Percentiles rank a stretch among this genome's conserved stretches.
Evolutionary conservation across 1,139 yeast genomes (phyloP).

Genomic region (Hansenula lynferdii): DNA sequence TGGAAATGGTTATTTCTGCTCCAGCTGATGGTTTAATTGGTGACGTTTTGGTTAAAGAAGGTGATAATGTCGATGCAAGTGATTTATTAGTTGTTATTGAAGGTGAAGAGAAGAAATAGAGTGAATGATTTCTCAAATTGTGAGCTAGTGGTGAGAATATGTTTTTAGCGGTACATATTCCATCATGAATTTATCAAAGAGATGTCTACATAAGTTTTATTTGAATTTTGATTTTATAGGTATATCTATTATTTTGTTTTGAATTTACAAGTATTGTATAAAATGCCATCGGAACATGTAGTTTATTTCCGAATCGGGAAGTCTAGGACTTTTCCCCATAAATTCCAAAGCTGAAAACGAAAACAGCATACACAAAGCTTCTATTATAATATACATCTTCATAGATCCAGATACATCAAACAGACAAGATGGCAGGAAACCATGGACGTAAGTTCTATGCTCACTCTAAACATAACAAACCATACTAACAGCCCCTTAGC

Average conservation of each 20-base stretch:
- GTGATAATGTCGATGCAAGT: conserved; percentile 93
- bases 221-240: neutral
- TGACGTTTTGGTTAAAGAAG: conserved; percentile 73
- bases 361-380: neutral
- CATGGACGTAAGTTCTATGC: neutral
- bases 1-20: conserved; percentile 98
- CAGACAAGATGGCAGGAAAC: neutral
- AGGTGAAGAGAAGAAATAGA: conserved; percentile 10
- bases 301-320: conserved; percentile 1
- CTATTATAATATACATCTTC: too few relatives aligned
- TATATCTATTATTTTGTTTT: too few relatives aligned
- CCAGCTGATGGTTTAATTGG: conserved; percentile 83
- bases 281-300: neutral
- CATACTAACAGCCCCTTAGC: neutral
- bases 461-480: too few relatives aligned
- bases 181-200: too few relatives aligned
- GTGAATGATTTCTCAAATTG: too few relatives aligned
- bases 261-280: neutral
- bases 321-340: neutral
- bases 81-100: conserved; percentile 52
- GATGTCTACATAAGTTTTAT: neutral
- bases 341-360: neutral
- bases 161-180: too few relatives aligned
- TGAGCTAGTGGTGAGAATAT: too few relatives aligned
- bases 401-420: too few relatives aligned